Evolutionary conservation across 257 asterid species (phyloP).

Genomic region (Penstemon davidsonii): DNA sequence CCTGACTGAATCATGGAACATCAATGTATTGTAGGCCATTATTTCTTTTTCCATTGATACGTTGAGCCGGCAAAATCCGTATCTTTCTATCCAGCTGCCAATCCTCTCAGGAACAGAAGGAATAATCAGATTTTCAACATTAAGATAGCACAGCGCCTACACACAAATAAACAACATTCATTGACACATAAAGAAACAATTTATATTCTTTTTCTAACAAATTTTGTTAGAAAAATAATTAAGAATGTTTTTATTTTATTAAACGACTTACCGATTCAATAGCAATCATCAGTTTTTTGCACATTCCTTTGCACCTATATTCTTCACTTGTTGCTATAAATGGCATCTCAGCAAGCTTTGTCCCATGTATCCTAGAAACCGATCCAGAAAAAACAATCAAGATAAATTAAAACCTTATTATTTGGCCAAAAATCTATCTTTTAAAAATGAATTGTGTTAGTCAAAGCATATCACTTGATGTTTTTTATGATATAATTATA

Average conservation of each 20-base stretch:
- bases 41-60: slow-evolving; percentile 35
- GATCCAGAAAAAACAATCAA: no score
- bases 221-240: neutral
- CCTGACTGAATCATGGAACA: slow-evolving; percentile 49
- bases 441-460: no score
- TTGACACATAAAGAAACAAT: no score
- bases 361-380: slow-evolving; percentile 51
- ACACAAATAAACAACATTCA: neutral
- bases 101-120: slow-evolving; percentile 41
- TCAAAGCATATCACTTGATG: no score
- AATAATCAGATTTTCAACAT: slow-evolving; percentile 49
- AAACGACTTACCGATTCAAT: slow-evolving; percentile 44
- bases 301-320: slow-evolving; percentile 56
- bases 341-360: slow-evolving; percentile 62
- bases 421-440: no score
- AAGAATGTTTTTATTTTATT: neutral
- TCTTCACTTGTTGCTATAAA: slow-evolving; percentile 52
- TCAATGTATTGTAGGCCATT: slow-evolving; percentile 40
- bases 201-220: no score
- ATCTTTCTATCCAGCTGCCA: slow-evolving; percentile 37
- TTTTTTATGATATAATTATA: no score
- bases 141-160: slow-evolving; percentile 48
- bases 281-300: slow-evolving; percentile 47
- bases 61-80: slow-evolving; percentile 32
- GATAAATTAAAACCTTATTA: no score